phyloP scores from a whole-genome alignment of 495 filamentous ascomycete genomes.

The Aspergillus funiculosus region DNA sequence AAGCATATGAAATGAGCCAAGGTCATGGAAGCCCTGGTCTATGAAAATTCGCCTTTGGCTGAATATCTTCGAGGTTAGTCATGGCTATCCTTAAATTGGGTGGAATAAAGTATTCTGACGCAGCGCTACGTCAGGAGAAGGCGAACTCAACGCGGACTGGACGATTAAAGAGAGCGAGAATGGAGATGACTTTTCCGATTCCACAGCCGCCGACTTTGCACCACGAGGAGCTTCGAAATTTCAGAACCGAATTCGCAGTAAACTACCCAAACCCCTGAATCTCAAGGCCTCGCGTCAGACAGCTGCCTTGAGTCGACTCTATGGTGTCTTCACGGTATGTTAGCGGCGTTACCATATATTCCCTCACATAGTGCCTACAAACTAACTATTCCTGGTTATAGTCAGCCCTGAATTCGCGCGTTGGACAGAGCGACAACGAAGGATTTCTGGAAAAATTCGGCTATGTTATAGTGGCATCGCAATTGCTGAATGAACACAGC shows the following conservation, averaged over 20 bases:
- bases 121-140: conserved; percentile 39
- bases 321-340: conserved; percentile 56
- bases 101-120: conserved; percentile 17
- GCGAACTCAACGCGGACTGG: conserved; percentile 42
- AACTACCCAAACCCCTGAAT: conserved; percentile 55
- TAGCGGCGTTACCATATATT: neutral
- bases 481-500: conserved; percentile 68
- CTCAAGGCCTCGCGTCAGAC: conserved; percentile 49
- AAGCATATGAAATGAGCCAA: conserved; percentile 30
- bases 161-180: conserved; percentile 39
- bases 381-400: conserved; percentile 23
- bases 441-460: conserved; percentile 92
- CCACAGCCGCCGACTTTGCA: conserved; percentile 56
- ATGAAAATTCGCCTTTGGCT: conserved; percentile 84
- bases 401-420: conserved; percentile 58
- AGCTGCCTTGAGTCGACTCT: conserved; percentile 44
- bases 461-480: conserved; percentile 91
- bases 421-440: conserved; percentile 76
- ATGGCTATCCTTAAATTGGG: neutral
- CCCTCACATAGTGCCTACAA: neutral
- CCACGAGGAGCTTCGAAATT: conserved; percentile 66
- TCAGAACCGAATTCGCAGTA: conserved; percentile 59
- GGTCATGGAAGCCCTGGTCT: conserved; percentile 86
- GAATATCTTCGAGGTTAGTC: conserved; percentile 84
- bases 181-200: conserved; percentile 30